Evolutionary conservation across 2,329 filamentous ascomycete genomes (phyloP).

Genomic region (Claviceps pazoutovae): DNA sequence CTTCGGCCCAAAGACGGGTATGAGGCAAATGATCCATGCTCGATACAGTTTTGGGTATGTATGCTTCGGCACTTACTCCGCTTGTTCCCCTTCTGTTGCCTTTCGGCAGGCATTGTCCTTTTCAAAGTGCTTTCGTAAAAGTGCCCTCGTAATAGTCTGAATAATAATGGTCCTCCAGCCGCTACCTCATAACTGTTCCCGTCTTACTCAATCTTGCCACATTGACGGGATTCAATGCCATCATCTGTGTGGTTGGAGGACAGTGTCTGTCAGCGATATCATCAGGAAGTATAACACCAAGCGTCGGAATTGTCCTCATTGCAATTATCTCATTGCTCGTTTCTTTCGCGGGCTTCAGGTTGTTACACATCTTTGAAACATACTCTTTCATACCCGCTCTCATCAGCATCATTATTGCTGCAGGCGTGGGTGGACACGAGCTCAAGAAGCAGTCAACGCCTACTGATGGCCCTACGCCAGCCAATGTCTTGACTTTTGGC

Average conservation of each 20-base stretch:
- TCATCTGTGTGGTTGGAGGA: slow-evolving; percentile 47
- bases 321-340: slow-evolving; percentile 41
- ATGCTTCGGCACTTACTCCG: slow-evolving; percentile 3
- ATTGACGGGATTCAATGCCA: slow-evolving; percentile 47
- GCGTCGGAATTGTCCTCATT: slow-evolving; percentile 48
- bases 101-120: neutral
- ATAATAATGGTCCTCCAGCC: slow-evolving; percentile 15
- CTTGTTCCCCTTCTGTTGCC: neutral
- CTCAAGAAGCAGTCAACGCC: slow-evolving; percentile 33
- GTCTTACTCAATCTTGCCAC: slow-evolving; percentile 50
- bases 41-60: slow-evolving; percentile 45
- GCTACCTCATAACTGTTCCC: slow-evolving; percentile 44
- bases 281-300: slow-evolving; percentile 31
- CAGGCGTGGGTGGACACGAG: slow-evolving; percentile 36
- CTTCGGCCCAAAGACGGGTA: slow-evolving; percentile 45
- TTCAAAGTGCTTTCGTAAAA: too few species aligned
- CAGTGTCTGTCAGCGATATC: slow-evolving; percentile 42
- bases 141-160: too few species aligned
- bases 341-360: slow-evolving; percentile 46
- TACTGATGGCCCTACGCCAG: slow-evolving; percentile 26
- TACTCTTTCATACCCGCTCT: slow-evolving; percentile 43
- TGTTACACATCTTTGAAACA: slow-evolving; percentile 43
- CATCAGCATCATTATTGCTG: slow-evolving; percentile 38
- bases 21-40: slow-evolving; percentile 53
- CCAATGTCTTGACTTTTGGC: slow-evolving; percentile 38